Conservation (phyloP, 345 rosid genomes). For the Erucastrum elatum region DNA sequence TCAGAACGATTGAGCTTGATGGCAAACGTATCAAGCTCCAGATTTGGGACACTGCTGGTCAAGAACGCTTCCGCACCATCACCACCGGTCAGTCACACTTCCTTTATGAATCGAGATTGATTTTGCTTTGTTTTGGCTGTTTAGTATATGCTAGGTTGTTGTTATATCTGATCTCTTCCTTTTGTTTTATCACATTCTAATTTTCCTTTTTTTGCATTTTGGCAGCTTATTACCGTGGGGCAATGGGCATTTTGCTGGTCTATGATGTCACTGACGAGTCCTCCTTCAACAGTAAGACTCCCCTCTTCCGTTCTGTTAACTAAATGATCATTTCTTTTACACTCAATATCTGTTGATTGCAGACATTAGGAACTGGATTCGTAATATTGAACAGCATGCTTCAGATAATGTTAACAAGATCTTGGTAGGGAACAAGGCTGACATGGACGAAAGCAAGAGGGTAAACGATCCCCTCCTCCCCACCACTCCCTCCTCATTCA, state of each 20-base stretch:
- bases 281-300: constrained; percentile 71
- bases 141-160: not conserved
- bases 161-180: not conserved
- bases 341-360: constrained; percentile 33
- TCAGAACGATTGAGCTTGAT: constrained; percentile 93
- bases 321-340: not conserved
- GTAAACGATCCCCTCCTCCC: constrained; percentile 37
- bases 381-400: constrained; percentile 98
- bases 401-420: constrained; percentile 99
- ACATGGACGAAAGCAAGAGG: constrained; percentile 99
- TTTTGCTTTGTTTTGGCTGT: not conserved
- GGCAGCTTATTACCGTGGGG: constrained; percentile 90
- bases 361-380: constrained; percentile 99
- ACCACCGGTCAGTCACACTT: constrained; percentile 55
- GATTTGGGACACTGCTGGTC: constrained; percentile 99
- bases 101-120: not conserved
- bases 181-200: not conserved
- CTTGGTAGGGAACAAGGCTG: constrained; percentile 98
- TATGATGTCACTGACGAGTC: constrained; percentile 91
- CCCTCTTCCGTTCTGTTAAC: not conserved
- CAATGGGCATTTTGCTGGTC: constrained; percentile 91
- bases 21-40: constrained; percentile 87
- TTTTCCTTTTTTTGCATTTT: not conserved
- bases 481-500: not conserved
- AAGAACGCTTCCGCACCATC: constrained; percentile 88